Evolutionary conservation across 495 filamentous ascomycete species (phyloP).

Genomic region (Tuber magnatum): DNA sequence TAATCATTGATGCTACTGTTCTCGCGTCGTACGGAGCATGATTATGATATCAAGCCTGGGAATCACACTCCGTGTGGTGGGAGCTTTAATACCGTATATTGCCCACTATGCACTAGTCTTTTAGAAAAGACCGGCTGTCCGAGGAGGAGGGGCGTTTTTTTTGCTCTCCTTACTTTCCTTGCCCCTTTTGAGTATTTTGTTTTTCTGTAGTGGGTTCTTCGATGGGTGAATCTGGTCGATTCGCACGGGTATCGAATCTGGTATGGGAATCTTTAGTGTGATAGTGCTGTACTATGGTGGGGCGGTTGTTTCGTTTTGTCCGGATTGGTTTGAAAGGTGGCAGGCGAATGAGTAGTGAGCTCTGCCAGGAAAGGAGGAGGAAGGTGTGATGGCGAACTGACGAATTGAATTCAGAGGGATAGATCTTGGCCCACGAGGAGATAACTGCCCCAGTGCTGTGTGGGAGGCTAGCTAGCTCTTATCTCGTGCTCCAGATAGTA

Average conservation of each 20-base stretch:
- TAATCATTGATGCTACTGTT: background rate
- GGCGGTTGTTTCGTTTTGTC: background rate
- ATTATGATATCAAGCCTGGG: background rate
- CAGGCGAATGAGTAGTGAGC: background rate
- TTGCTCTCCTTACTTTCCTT: background rate
- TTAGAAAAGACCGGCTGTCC: background rate
- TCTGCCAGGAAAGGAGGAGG: background rate
- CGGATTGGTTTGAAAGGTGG: background rate
- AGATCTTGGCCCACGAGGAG: background rate
- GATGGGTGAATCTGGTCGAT: background rate
- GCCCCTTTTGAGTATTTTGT: background rate
- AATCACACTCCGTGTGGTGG: background rate
- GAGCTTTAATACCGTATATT: background rate
- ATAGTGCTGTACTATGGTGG: background rate
- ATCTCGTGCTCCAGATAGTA: background rate
- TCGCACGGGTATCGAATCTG: background rate
- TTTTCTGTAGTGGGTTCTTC: background rate
- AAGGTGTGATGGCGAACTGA: background rate
- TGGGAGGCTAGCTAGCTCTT: background rate
- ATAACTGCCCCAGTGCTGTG: background rate
- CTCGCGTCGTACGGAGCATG: background rate
- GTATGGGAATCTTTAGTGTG: background rate
- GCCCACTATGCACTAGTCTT: background rate
- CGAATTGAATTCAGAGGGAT: background rate
- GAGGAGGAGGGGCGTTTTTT: background rate